phyloP scores from a whole-genome alignment of 768 basidiomycete species.

The Tulasnella sp. region DNA sequence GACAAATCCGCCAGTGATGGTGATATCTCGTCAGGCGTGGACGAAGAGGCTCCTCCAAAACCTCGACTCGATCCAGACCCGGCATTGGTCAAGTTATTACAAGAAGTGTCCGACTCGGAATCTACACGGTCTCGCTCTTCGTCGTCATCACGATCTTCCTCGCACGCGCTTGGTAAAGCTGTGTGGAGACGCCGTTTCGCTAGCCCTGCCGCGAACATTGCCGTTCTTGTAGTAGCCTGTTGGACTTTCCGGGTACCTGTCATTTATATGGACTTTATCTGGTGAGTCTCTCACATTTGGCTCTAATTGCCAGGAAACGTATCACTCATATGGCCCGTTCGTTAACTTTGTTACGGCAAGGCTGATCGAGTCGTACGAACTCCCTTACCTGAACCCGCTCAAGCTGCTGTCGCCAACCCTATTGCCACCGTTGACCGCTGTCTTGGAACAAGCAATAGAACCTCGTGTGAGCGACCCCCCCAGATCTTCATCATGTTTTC shows the following conservation, averaged over 20 bases:
- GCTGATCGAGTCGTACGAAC: conserved; percentile 56
- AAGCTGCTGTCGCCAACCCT: conserved; percentile 55
- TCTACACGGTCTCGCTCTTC: neutral
- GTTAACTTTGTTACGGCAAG: conserved; percentile 30
- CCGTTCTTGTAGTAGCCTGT: conserved; percentile 60
- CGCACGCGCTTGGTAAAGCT: neutral
- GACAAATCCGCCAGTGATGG: too few species aligned
- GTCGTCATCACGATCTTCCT: neutral
- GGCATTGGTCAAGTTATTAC: neutral
- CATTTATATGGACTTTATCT: conserved; percentile 61
- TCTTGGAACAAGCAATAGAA: conserved; percentile 32
- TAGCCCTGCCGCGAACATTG: conserved; percentile 42
- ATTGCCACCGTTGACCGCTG: conserved; percentile 33
- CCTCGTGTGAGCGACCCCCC: neutral
- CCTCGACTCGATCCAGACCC: neutral
- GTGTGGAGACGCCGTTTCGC: neutral
- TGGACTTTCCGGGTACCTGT: conserved; percentile 74
- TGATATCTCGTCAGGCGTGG: too few species aligned
- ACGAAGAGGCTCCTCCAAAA: neutral
- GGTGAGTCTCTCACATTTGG: conserved; percentile 42
- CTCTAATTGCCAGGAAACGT: too few species aligned
- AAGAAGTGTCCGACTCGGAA: neutral
- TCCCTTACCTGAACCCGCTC: conserved; percentile 72
- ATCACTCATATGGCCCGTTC: too few species aligned
- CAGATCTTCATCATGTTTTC: neutral